Evolutionary conservation across 768 basidiomycete species (phyloP), one percentile per base, ranked within the genome.

Genomic region (Royoungia palumana): DNA sequence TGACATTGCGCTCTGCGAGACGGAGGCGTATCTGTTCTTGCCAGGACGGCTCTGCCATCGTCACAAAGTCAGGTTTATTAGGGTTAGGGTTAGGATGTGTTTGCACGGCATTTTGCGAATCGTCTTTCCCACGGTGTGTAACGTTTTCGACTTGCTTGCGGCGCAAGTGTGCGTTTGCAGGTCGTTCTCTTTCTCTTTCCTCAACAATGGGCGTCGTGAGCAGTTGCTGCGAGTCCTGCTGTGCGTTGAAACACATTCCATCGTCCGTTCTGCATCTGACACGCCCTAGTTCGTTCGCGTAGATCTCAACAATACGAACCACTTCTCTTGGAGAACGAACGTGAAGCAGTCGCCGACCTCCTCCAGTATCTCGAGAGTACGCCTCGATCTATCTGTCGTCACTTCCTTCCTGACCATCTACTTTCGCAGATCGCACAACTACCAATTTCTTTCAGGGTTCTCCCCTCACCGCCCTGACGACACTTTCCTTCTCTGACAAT

Each of bases 361-460:
- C 80, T 99, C 12, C 94, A 97, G 67, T 98, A 90, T 65, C 84
- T 99, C 53, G 96, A 99, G 75, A 99, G 95, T 97, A 69, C 57
- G 89, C 43, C 36, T 17, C 12, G 35, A 71, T 45, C 30, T 41
- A 19, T 28, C 22, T n/a, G n/a, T n/a, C n/a, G n/a, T n/a, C 36
- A 1, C 36, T 12, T 41, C 37, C 10, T 2, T 17, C 24, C n/a
- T 40, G 22, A 51, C 14, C 5, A 2, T 13, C 28, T 2, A 19
- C 19, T 37, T 8, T 41, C 28, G 25, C 54, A 47, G 95, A 99
- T 79, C 91, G 96, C 58, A 87, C 89, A 3, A 94, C 92, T 8
- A 98, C 96, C 72, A 97, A 99, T 74, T 99, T 99, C 80, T 99
- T 98, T 75, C 78, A 81, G 44, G 96, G 95, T 47, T 83, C 85